Evolutionary conservation across 495 filamentous ascomycete species (phyloP).

Genomic region (Podospora didyma): DNA sequence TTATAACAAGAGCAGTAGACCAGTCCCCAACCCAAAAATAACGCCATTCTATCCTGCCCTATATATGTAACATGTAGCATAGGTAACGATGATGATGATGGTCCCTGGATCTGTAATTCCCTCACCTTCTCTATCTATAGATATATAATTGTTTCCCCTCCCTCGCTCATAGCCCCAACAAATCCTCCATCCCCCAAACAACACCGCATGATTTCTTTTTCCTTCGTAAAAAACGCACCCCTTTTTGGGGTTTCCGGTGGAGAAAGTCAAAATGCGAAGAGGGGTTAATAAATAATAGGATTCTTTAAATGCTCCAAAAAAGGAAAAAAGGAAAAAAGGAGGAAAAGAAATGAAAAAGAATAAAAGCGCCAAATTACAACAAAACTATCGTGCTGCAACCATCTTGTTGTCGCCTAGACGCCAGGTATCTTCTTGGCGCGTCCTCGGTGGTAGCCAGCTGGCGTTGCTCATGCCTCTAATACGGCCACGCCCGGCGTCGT

Average conservation of each 20-base stretch:
- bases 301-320: too few relatives aligned
- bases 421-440: conserved; percentile 81
- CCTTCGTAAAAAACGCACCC: too few relatives aligned
- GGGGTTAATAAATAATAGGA: too few relatives aligned
- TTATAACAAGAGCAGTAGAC: not conserved
- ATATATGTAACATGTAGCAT: not conserved
- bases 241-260: too few relatives aligned
- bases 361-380: not conserved
- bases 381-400: conserved; percentile 11
- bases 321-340: not conserved
- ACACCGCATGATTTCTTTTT: too few relatives aligned
- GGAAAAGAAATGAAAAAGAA: not conserved
- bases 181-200: too few relatives aligned
- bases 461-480: conserved; percentile 55
- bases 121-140: too few relatives aligned
- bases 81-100: too few relatives aligned
- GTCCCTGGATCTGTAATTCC: too few relatives aligned
- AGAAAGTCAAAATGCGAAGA: too few relatives aligned
- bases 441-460: conserved; percentile 67
- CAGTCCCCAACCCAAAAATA: not conserved
- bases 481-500: conserved; percentile 45
- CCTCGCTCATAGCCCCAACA: too few relatives aligned
- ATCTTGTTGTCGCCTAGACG: conserved; percentile 32
- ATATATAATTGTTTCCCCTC: too few relatives aligned
- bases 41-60: not conserved